These are phyloP conservation scores for Salinomyces thailandicus DNA, from an alignment of 2,329 filamentous ascomycete species.

Conservation along the genomic window DNA sequence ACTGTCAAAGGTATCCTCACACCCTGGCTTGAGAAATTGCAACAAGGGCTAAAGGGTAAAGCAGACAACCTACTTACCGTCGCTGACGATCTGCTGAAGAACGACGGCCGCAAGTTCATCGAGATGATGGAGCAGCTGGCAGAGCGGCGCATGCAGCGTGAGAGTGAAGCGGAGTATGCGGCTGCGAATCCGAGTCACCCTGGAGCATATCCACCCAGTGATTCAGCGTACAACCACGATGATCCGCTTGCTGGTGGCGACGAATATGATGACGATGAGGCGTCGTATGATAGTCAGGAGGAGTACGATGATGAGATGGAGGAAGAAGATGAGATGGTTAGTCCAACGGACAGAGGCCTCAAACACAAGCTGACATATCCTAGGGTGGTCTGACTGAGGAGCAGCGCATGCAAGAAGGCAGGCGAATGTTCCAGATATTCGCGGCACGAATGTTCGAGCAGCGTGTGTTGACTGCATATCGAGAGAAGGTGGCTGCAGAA, in stretches of 20 bases:
- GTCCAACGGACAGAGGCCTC: constrained; percentile 13
- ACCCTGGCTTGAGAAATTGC: constrained; percentile 26
- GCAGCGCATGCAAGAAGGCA: constrained; percentile 96
- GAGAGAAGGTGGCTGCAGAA: constrained; percentile 90
- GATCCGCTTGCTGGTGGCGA: constrained; percentile 64
- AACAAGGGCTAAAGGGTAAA: constrained; percentile 29
- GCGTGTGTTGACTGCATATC: constrained; percentile 89
- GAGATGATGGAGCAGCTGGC: constrained; percentile 99
- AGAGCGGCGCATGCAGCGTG: constrained; percentile 91
- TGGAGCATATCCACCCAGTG: constrained; percentile 31
- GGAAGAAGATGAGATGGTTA: constrained; percentile 53
- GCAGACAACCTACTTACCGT: constrained; percentile 95
- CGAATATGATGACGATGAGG: constrained; percentile 68
- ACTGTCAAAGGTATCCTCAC: constrained; percentile 67
- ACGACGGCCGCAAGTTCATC: constrained; percentile 98
- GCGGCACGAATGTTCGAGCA: constrained; percentile 99
- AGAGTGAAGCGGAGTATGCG: constrained; percentile 73
- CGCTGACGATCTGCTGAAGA: constrained; percentile 94
- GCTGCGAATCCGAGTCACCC: constrained; percentile 48
- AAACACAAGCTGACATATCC: constrained; percentile 29
- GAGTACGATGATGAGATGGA: constrained; percentile 51
- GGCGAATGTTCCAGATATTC: constrained; percentile 99
- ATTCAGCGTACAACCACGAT: constrained; percentile 51
- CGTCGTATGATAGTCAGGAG: constrained; percentile 52
- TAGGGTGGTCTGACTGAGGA: constrained; percentile 96